A percentile compares a stretch with the other conserved stretches of the same genome.
phyloP scores from a whole-genome alignment of 1,284 basidiomycete genomes.

The Leccinum pachyderme region DNA sequence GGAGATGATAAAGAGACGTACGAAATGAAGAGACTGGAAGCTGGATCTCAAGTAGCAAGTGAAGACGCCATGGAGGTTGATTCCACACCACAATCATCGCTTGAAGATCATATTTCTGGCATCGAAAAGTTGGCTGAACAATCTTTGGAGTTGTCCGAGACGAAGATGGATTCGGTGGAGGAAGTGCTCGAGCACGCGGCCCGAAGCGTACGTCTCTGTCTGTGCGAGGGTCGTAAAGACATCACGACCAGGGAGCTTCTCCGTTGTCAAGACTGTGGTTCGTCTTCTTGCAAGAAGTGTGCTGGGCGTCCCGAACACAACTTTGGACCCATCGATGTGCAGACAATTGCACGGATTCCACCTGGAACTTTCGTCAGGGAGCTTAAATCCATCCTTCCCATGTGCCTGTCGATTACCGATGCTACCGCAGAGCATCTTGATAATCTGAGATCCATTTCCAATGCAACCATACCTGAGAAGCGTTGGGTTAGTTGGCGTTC shows the following conservation, averaged over 20 bases:
- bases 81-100: conserved; percentile 21
- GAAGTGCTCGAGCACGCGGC: conserved; percentile 66
- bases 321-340: conserved; percentile 54
- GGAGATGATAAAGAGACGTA: conserved; percentile 64
- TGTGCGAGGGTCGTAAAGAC: conserved; percentile 84
- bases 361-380: conserved; percentile 74
- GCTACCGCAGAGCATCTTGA: conserved; percentile 57
- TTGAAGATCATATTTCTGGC: conserved; percentile 62
- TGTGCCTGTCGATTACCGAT: conserved; percentile 70
- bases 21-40: conserved; percentile 53
- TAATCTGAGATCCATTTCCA: conserved; percentile 44
- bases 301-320: conserved; percentile 90
- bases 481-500: conserved; percentile 68
- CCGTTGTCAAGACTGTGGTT: conserved; percentile 75
- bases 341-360: conserved; percentile 50
- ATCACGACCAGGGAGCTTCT: conserved; percentile 72
- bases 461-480: conserved; percentile 44
- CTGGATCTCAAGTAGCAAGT: conserved; percentile 38
- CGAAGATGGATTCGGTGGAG: conserved; percentile 45
- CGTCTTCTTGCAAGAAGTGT: conserved; percentile 82
- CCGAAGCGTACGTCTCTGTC: conserved; percentile 77
- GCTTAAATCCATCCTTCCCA: conserved; percentile 82
- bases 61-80: conserved; percentile 50
- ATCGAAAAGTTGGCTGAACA: conserved; percentile 62
- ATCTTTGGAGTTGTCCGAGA: conserved; percentile 69